phyloP scores from a whole-genome alignment of 257 asterid genomes.

The Lycium ferocissimum region DNA sequence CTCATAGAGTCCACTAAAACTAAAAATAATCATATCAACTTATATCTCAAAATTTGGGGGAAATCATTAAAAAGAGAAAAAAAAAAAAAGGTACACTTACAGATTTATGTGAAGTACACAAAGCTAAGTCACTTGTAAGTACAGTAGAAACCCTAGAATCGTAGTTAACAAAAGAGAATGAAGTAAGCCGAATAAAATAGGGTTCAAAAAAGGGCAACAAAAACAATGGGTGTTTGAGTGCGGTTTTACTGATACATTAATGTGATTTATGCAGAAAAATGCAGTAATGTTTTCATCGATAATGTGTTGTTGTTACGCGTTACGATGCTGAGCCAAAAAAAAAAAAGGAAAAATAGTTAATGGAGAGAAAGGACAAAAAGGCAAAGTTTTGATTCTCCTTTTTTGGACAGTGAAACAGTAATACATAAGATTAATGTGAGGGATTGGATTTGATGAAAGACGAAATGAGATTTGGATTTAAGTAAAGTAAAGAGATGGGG shows the following conservation, averaged over 20 bases:
- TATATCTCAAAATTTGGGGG: neutral
- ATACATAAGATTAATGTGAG: neutral
- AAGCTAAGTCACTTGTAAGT: neutral
- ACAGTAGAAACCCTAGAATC: neutral
- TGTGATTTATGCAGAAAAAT: conserved; percentile 4
- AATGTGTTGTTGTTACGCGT: neutral
- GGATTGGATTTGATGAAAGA: neutral
- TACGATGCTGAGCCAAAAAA: neutral
- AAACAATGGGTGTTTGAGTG: neutral
- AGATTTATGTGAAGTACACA: neutral
- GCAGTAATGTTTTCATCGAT: neutral
- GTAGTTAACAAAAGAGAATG: neutral
- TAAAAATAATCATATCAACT: neutral
- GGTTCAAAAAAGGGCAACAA: neutral
- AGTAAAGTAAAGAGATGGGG: neutral
- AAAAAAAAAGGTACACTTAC: neutral
- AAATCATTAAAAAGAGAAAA: neutral
- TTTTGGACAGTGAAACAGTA: conserved; percentile 17
- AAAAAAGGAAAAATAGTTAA: neutral
- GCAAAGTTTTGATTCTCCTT: neutral
- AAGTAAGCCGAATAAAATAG: neutral
- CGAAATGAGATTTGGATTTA: neutral
- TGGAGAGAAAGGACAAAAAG: conserved; percentile 20
- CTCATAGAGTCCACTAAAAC: neutral
- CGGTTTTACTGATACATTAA: neutral